Base-by-base conservation (phyloP, 306 rosid species). In the Inga leiocalycina region DNA sequence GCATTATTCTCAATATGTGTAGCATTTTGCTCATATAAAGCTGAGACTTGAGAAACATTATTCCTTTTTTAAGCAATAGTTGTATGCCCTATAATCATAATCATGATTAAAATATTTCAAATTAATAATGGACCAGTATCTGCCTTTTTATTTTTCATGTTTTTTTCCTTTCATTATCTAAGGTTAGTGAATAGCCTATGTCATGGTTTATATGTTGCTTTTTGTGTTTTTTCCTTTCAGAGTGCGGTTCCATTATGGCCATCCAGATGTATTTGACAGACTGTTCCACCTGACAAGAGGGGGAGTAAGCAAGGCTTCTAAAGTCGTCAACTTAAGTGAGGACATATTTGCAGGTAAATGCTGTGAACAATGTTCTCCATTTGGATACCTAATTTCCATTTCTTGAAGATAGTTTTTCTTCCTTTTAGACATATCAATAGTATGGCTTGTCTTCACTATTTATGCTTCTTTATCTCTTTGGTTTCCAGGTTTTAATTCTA, bases 201-300 rank as follows among this genome's bases (percentile, higher is more conserved):
- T 27, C n/a, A 65, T 27, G 57, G 68, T 72, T 46, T 56, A 72
- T 64, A 72, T 77, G 81, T 74, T 84, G 0, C 45, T 69, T 32
- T 22, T 39, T 15, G 8, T 19, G 65, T 74, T 56, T 81, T 87
- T 39, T 82, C 82, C 86, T 54, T 89, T 88, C 93, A 96, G 99
- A 81, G 98, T 93, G 80, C 91, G 99, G 81, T 96, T 96, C 94
- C 99, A 96, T 84, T 96, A 96, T 76, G 99, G 99, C 75, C 99
- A 95, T 80, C 99, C 99, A n/a, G 99, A 95, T 86, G 96, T 95
- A 35, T 95, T 95, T 75, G 98, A 95, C 71, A 88, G 99, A 80
- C 89, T 96, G 49, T 96, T 96, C 86, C 99, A 96, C 92, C 90
- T 96, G 83, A 90, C 99, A 76, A 92, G 99, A 93, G 99, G 99